Evolutionary conservation across 108 stramenopile genomes (phyloP).

Genomic region (Epithemia pelagica): DNA sequence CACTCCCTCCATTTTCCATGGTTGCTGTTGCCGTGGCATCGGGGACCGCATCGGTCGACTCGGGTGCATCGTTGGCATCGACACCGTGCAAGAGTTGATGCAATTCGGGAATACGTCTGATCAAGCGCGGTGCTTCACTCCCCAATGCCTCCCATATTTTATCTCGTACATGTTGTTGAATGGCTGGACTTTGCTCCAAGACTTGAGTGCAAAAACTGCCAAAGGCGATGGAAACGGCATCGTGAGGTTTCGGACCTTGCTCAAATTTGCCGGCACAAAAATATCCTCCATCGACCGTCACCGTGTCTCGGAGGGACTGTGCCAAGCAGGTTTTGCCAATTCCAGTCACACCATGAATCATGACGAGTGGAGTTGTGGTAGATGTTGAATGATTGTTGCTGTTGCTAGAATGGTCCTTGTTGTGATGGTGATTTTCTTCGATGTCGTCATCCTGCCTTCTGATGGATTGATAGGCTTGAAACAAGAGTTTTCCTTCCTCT

Average conservation of each 20-base stretch:
- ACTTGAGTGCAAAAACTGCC: neutral
- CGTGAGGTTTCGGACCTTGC: neutral
- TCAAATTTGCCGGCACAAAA: conserved; percentile 16
- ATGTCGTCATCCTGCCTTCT: neutral
- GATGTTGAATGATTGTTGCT: too few species aligned
- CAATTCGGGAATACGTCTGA: neutral
- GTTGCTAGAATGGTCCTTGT: too few species aligned
- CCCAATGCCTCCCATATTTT: neutral
- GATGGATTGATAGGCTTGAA: neutral
- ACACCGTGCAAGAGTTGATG: neutral
- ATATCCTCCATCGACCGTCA: conserved; percentile 4
- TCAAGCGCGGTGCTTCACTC: neutral
- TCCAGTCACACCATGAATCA: conserved; percentile 12
- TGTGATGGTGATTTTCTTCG: too few species aligned
- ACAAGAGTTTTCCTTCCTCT: conserved; percentile 1
- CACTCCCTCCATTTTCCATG: too few species aligned
- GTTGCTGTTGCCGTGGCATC: too few species aligned
- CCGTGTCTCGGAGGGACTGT: neutral
- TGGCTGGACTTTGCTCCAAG: neutral
- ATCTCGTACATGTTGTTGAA: neutral
- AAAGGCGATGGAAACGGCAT: neutral
- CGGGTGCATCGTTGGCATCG: neutral
- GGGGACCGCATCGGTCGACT: neutral
- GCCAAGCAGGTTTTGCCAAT: conserved; percentile 16
- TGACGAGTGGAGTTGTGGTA: too few species aligned